phyloP scores from a whole-genome alignment of 306 rosid species.

The Canavalia gladiata region DNA sequence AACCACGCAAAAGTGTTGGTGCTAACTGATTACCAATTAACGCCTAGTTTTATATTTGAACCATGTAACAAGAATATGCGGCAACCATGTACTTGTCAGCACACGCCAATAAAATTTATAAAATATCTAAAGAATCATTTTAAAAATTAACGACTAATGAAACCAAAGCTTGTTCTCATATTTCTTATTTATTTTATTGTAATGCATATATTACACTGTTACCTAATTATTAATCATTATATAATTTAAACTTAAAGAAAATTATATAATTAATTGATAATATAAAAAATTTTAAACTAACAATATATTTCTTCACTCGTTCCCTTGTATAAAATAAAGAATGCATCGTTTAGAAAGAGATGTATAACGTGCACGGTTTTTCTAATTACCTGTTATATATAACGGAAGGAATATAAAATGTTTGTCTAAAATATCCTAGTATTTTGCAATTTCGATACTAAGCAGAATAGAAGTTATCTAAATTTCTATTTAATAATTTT shows the following conservation, averaged over 20 bases:
- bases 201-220: not conserved
- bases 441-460: not conserved
- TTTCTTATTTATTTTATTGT: not conserved
- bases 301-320: not conserved
- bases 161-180: no score
- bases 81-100: not conserved
- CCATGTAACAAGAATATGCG: not conserved
- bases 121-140: not conserved
- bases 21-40: not conserved
- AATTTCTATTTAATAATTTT: not conserved
- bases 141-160: not conserved
- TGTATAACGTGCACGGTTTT: slow-evolving; percentile 33
- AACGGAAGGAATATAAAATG: not conserved
- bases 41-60: not conserved
- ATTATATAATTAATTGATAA: no score
- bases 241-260: no score
- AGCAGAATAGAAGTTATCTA: not conserved
- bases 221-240: no score
- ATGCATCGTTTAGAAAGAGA: not conserved
- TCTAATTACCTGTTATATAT: not conserved
- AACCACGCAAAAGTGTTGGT: not conserved
- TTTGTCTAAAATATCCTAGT: not conserved
- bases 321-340: not conserved
- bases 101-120: not conserved
- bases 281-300: no score